These are phyloP conservation scores for Arabidopsis arenosa DNA, from an alignment of 345 rosid species.

Conservation along the genomic window DNA sequence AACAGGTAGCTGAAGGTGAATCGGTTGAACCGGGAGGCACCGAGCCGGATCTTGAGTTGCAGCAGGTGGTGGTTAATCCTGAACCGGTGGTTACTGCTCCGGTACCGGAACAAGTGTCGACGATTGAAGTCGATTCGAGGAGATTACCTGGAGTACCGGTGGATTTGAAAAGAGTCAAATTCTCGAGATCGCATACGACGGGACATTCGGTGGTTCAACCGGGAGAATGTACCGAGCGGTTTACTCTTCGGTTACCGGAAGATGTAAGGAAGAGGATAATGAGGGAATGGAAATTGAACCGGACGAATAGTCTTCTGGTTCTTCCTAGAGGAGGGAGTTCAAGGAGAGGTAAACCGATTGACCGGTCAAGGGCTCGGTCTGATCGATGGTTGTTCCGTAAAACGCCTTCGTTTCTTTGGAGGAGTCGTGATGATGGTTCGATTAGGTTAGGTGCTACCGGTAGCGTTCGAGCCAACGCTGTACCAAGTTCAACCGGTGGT, in stretches of 20 bases:
- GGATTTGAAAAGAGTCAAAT: constrained; percentile 41
- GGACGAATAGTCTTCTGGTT: constrained; percentile 43
- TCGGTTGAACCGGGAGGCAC: constrained; percentile 41
- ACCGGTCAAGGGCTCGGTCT: constrained; percentile 41
- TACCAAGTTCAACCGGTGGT: constrained; percentile 38
- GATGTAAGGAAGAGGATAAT: constrained; percentile 46
- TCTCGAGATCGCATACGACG: constrained; percentile 46
- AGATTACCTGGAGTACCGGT: constrained; percentile 44
- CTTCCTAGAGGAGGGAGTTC: constrained; percentile 46
- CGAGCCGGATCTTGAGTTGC: constrained; percentile 33
- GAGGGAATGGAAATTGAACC: constrained; percentile 45
- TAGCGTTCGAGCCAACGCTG: constrained; percentile 32
- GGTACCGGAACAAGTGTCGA: constrained; percentile 7
- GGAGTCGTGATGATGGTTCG: constrained; percentile 44
- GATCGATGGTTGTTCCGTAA: constrained; percentile 45
- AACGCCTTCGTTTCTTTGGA: constrained; percentile 49
- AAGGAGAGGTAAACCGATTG: constrained; percentile 41
- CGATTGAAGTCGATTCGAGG: constrained; percentile 35
- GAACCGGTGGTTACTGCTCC: constrained; percentile 41
- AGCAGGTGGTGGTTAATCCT: constrained; percentile 1
- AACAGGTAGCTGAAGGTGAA: constrained; percentile 25
- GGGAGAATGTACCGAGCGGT: constrained; percentile 48
- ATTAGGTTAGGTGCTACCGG: constrained; percentile 44
- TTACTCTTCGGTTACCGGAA: constrained; percentile 50
- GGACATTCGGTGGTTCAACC: constrained; percentile 49